Percentiles rank a stretch among this genome's conserved stretches.
phyloP scores from a whole-genome alignment of 805 yeast genomes.

The Diddensiella transvaalensis region DNA sequence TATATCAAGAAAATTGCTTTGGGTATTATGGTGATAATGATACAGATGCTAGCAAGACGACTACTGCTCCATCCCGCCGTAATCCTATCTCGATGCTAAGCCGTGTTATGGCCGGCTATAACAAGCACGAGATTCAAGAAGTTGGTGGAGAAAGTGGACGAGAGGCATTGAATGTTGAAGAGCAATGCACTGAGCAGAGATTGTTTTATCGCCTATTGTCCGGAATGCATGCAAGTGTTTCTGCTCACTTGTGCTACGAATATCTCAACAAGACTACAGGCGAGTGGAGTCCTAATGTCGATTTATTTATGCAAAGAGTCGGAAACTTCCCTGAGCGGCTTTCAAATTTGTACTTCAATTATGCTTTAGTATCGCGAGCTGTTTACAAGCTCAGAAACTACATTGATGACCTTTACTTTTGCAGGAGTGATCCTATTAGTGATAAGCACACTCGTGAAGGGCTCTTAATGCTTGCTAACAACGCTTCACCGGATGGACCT shows the following conservation, averaged over 20 bases:
- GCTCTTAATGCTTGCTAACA: slow-evolving; percentile 38
- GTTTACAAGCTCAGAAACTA: slow-evolving; percentile 62
- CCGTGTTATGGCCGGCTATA: slow-evolving; percentile 21
- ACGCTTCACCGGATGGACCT: slow-evolving; percentile 20
- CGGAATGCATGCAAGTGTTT: slow-evolving; percentile 94
- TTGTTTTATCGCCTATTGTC: slow-evolving; percentile 81
- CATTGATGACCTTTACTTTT: slow-evolving; percentile 49
- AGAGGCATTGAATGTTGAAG: slow-evolving; percentile 39
- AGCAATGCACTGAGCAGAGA: slow-evolving; percentile 77
- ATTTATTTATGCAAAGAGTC: slow-evolving; percentile 81
- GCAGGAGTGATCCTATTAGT: slow-evolving; percentile 38
- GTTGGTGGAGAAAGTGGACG: slow-evolving; percentile 28
- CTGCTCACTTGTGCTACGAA: slow-evolving; percentile 87
- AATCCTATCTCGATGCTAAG: slow-evolving; percentile 8
- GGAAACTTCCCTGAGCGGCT: slow-evolving; percentile 88
- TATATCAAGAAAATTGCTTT: slow-evolving; percentile 89
- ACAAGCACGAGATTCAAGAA: slow-evolving; percentile 26
- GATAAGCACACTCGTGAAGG: slow-evolving; percentile 45
- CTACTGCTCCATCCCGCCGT: slow-evolving; percentile 3
- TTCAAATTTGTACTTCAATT: slow-evolving; percentile 86
- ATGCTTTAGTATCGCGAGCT: slow-evolving; percentile 80
- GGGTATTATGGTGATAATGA: slow-evolving; percentile 37
- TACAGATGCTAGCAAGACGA: neutral
- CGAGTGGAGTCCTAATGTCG: slow-evolving; percentile 78
- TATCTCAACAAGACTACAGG: slow-evolving; percentile 68